Percentiles rank a stretch among this genome's conserved stretches.
Evolutionary conservation across 2,329 filamentous ascomycete genomes (phyloP).

Genomic region (Emergomyces africanus): DNA sequence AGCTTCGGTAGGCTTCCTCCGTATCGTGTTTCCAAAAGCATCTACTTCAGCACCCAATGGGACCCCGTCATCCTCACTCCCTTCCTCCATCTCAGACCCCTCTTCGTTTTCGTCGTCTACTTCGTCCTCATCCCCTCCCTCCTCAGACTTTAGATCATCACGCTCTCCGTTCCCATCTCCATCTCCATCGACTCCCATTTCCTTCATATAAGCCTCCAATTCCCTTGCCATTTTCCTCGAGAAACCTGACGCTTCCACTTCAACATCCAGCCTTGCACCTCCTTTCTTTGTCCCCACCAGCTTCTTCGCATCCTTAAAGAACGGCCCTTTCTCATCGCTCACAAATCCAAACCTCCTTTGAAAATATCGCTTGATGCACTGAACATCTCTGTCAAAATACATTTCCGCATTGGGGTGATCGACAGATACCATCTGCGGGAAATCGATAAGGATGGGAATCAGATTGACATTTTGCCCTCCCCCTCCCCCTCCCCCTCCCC

Average conservation of each 20-base stretch:
- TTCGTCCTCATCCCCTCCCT: constrained; percentile 28
- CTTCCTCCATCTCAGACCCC: constrained; percentile 15
- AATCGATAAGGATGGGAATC: constrained; percentile 84
- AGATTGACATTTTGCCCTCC: constrained; percentile 38
- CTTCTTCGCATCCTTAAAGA: constrained; percentile 74
- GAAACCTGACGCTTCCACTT: constrained; percentile 86
- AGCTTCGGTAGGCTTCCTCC: background rate
- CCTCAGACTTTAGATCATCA: constrained; percentile 26
- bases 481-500: constrained; percentile 17
- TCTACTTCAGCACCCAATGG: background rate
- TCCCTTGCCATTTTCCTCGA: constrained; percentile 96
- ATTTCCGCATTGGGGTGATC: constrained; percentile 88
- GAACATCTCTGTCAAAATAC: constrained; percentile 94
- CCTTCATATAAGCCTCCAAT: constrained; percentile 77
- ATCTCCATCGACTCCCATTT: constrained; percentile 47
- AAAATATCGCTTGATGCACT: constrained; percentile 93
- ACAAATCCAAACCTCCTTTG: constrained; percentile 77
- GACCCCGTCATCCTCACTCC: constrained; percentile 7
- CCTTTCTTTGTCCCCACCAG: constrained; percentile 50
- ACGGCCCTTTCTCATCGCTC: constrained; percentile 68
- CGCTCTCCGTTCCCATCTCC: constrained; percentile 22
- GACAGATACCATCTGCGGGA: constrained; percentile 95
- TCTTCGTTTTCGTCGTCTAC: constrained; percentile 26
- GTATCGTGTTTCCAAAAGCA: background rate
- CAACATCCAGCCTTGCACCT: constrained; percentile 62